A percentile compares a stretch with the other conserved stretches of the same genome.
Evolutionary conservation across 2,329 filamentous ascomycete species (phyloP).

Genomic region (Microdochium bolleyi): DNA sequence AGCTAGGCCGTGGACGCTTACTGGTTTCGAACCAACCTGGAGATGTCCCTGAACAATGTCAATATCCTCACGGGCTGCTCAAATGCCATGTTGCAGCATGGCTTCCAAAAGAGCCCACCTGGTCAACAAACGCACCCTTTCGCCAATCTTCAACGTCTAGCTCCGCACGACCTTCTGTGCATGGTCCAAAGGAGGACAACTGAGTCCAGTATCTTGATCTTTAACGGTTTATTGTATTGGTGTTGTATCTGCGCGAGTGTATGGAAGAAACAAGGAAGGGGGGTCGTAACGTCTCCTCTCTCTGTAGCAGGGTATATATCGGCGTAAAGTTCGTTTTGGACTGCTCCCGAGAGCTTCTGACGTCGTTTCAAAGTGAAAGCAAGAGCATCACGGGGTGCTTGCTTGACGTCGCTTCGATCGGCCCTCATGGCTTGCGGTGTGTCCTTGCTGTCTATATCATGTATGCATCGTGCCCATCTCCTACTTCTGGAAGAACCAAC

Average conservation of each 20-base stretch:
- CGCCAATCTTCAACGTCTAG: too few relatives aligned
- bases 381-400: neutral
- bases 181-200: too few relatives aligned
- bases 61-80: too few relatives aligned
- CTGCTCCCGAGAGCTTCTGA: neutral
- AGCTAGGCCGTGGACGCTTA: too few relatives aligned
- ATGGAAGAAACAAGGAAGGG: neutral
- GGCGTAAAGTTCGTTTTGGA: neutral
- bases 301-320: neutral
- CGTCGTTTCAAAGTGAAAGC: neutral
- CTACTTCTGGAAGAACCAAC: conserved; percentile 65
- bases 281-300: neutral
- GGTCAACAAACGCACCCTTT: too few relatives aligned
- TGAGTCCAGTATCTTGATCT: too few relatives aligned
- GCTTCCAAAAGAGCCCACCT: too few relatives aligned
- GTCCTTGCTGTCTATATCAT: neutral
- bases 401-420: neutral
- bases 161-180: too few relatives aligned
- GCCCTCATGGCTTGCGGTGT: neutral
- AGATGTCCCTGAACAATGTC: too few relatives aligned
- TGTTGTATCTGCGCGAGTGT: neutral
- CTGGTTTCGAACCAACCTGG: too few relatives aligned
- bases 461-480: conserved; percentile 1
- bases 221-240: neutral
- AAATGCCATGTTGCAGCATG: too few relatives aligned